Conservation (phyloP, 805 yeast genomes). For the Clavispora asparagi region DNA sequence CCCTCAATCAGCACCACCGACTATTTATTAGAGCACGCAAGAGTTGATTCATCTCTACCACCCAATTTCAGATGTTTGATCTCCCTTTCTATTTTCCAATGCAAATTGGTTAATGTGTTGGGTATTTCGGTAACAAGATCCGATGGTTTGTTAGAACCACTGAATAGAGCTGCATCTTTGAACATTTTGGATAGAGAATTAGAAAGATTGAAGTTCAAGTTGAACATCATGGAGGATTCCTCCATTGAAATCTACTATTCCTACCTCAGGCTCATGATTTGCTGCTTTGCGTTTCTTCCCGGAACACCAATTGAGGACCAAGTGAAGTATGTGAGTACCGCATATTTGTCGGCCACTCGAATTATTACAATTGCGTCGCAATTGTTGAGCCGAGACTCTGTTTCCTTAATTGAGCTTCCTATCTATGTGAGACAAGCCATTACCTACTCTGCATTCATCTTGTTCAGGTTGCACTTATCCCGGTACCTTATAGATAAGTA, state of each 20-base stretch:
- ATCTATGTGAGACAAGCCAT: conserved; percentile 84
- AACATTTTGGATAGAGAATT: conserved; percentile 76
- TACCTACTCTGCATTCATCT: conserved; percentile 68
- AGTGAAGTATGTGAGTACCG: conserved; percentile 74
- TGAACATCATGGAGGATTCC: conserved; percentile 59
- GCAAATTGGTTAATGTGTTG: conserved; percentile 78
- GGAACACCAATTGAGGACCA: conserved; percentile 86
- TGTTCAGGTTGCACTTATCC: conserved; percentile 78
- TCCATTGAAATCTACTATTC: conserved; percentile 73
- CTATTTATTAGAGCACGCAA: conserved; percentile 72
- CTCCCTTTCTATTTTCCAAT: conserved; percentile 73
- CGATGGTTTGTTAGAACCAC: conserved; percentile 83
- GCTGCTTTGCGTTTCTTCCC: conserved; percentile 88
- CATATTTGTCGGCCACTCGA: conserved; percentile 76
- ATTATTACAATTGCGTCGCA: conserved; percentile 74
- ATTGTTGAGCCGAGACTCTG: conserved; percentile 49
- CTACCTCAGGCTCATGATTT: conserved; percentile 74
- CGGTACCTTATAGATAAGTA: conserved; percentile 68
- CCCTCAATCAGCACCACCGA: conserved; percentile 78
- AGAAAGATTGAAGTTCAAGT: conserved; percentile 60
- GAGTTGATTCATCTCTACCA: conserved; percentile 62
- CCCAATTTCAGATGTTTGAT: conserved; percentile 66
- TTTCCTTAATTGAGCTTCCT: conserved; percentile 77
- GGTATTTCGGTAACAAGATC: conserved; percentile 81
- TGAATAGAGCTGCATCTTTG: conserved; percentile 74